Base-by-base conservation (phyloP, 371 early-diverging fungal genomes). In the Apophysomyces trapeziformis region DNA sequence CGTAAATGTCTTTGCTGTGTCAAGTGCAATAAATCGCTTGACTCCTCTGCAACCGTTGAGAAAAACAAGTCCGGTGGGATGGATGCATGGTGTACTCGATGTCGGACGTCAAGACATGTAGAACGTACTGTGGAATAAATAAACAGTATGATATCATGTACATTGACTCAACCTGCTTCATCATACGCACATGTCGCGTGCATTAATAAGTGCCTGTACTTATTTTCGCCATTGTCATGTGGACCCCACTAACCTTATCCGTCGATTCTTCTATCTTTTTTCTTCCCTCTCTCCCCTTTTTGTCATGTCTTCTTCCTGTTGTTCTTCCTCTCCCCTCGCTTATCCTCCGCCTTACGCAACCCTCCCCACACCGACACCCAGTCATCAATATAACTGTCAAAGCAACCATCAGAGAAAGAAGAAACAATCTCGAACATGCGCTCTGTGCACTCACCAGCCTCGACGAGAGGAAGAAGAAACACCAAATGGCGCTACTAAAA, bases 21-120 rank as follows among this genome's bases (percentile, higher is more conserved):
- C 18, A 67, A 72, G 1, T 82, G 83, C 43, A 59, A 58, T n/a
- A 82, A 82, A 57, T 47, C 44, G 7, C 58, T 82, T 7, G 83
- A 82, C 60, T 82, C 83, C 7, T 72, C 75, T 4, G 79, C 82
- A 9, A 70, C 68, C 6, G 75, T 79, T 7, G 56, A 65, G 18
- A 67, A 78, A 32, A 67, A 69, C 35, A 60, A 21, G 9, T 50
- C 65, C 0, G 71, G 68, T 8, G 67, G 56, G 45, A 57, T 69
- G 35, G 65, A 69, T 18, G 74, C 74, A 54, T 77, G 74, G 75
- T 80, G 80, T 43, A 73, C 77, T 8, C 64, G 69, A 16, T 80
- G 80, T 63, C 46, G 46, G 16, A 45, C 16, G 16, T 45, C 46
- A 26, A 26, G 32, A 26, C 32, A 26, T 26, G 32, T 26, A 26